Evolutionary conservation across 805 yeast species (phyloP).

Genomic region (Blastobotrys mokoenaii): DNA sequence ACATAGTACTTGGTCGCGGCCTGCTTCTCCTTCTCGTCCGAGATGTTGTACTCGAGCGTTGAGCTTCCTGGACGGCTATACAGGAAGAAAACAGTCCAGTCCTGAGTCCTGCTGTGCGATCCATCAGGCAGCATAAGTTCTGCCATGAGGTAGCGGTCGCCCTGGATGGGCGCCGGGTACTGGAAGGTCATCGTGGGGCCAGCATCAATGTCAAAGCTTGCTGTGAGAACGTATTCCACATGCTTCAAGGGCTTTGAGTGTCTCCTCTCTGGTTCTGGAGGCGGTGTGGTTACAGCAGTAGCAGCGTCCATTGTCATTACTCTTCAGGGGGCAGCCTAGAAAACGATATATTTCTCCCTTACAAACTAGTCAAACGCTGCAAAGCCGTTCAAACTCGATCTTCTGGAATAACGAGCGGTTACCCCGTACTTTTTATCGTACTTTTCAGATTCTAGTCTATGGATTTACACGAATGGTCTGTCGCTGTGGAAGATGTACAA

Average conservation of each 20-base stretch:
- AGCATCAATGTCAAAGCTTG: conserved; percentile 70
- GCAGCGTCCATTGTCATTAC: no score
- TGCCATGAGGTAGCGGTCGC: conserved; percentile 32
- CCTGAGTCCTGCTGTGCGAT: conserved; percentile 46
- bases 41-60: conserved; percentile 25
- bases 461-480: no score
- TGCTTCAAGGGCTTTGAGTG: conserved; percentile 20
- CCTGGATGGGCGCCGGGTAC: conserved; percentile 36
- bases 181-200: conserved; percentile 64
- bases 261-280: no score
- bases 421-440: no score
- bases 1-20: conserved; percentile 42
- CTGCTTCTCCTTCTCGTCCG: conserved; percentile 21
- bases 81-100: conserved; percentile 45
- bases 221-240: conserved; percentile 52
- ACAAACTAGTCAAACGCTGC: no score
- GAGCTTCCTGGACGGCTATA: conserved; percentile 17
- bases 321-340: no score
- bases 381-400: background rate
- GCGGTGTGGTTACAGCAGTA: no score
- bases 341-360: no score
- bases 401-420: background rate
- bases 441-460: no score
- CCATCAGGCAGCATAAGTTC: conserved; percentile 56
- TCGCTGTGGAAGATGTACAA: no score